Base-by-base conservation (phyloP, 148 eudicot species). In the Cornus controversa region DNA sequence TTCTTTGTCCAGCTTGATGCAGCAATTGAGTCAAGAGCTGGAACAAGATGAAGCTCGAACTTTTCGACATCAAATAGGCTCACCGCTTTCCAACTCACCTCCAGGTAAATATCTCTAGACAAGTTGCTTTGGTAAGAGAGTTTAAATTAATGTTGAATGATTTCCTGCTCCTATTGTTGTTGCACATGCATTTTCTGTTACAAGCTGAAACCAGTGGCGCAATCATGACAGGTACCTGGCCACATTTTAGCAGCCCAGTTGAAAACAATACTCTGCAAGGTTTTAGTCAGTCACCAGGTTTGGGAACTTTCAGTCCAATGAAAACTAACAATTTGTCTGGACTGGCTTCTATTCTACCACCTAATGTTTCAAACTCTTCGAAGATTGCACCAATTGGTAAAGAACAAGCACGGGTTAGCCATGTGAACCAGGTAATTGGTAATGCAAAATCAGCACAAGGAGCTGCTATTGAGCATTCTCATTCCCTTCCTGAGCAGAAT, bases 21-120 rank as follows among this genome's bases (percentile, higher is more conserved):
- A 79, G 82, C 91, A 88, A 71, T 76, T 86, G 72, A 78, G 74
- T 72, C 91, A 82, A 78, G 91, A 86, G 69, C 83, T 81, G 74
- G 91, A 86, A 47, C 84, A 72, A 67, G 91, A 86, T 65, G 91
- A 88, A 70, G 66, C 73, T 74, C 85, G 87, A 65, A 37, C 72
- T 67, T 86, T 86, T 73, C 76, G 80, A 14, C 84, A 81, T 73
- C 85, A 78, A 75, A 78, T 86, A 69, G 89, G 89, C 71, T 88
- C 91, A 29, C 91, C 91, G 60, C 25, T 88, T 31, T 67, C 75
- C 72, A 87, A 76, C 85, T 88, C 91, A 78, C 91, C 91, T 36
- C 89, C 89, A 69, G 91, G 89, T 84, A 73, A 36, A 24, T 24
- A 16, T 60, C 71, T 50, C 10, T 60, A 4, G 40, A 53, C 2